A percentile compares a stretch with the other conserved stretches of the same genome.
These are phyloP conservation scores for Wickerhamomyces canadensis DNA, from an alignment of 805 yeast genomes.

Conservation along the genomic window DNA sequence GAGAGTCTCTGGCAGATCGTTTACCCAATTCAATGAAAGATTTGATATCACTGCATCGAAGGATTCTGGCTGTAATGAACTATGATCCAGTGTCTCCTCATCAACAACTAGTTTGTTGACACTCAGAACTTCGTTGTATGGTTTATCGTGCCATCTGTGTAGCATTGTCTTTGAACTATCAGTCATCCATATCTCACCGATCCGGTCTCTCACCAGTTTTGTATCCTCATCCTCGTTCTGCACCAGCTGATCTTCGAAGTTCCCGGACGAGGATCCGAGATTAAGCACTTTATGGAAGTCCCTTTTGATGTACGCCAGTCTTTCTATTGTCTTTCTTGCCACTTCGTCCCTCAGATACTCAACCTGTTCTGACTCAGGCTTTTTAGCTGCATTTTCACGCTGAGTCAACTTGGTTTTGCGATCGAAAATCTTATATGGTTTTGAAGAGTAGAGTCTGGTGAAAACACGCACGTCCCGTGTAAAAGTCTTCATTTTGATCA, in stretches of 20 bases:
- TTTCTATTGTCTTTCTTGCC: constrained; percentile 65
- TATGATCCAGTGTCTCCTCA: constrained; percentile 56
- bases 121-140: constrained; percentile 35
- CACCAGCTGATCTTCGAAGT: constrained; percentile 35
- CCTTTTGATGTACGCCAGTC: constrained; percentile 68
- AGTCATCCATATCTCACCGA: constrained; percentile 54
- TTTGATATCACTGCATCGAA: constrained; percentile 74
- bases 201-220: constrained; percentile 42
- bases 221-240: constrained; percentile 42
- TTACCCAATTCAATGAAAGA: constrained; percentile 77
- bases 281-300: constrained; percentile 58
- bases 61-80: constrained; percentile 31
- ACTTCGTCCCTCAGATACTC: constrained; percentile 75
- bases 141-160: constrained; percentile 41
- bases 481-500: neutral
- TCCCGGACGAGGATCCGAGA: constrained; percentile 71
- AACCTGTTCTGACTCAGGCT: constrained; percentile 43
- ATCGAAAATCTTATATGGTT: constrained; percentile 49
- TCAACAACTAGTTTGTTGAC: constrained; percentile 53
- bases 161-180: constrained; percentile 56
- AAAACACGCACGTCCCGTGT: neutral
- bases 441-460: neutral
- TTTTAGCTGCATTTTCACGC: constrained; percentile 45
- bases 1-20: constrained; percentile 69
- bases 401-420: constrained; percentile 58